phyloP scores from a whole-genome alignment of 2,329 filamentous ascomycete genomes.

The Parascedosporium putredinis region DNA sequence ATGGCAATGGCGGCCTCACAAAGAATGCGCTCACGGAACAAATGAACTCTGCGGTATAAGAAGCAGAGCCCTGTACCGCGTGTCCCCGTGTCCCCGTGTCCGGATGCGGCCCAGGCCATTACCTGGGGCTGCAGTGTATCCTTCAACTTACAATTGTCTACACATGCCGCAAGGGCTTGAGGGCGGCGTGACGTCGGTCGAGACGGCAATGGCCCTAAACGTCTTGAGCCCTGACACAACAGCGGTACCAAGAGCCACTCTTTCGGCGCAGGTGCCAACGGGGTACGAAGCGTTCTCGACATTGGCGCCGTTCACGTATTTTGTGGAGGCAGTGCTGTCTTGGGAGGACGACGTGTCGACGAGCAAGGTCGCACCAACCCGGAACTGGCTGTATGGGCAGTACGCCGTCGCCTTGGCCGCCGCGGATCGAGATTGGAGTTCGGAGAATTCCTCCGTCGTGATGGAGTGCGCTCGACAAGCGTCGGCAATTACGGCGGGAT shows the following conservation, averaged over 20 bases:
- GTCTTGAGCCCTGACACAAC: slow-evolving; percentile 46
- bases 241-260: slow-evolving; percentile 76
- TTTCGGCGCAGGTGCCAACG: slow-evolving; percentile 90
- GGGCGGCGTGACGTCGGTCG: slow-evolving; percentile 63
- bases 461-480: slow-evolving; percentile 33
- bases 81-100: too few species aligned
- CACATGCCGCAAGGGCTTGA: slow-evolving; percentile 91
- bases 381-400: slow-evolving; percentile 89
- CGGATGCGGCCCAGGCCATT: too few species aligned
- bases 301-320: slow-evolving; percentile 66
- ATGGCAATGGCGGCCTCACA: too few species aligned
- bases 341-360: slow-evolving; percentile 28
- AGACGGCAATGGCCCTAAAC: slow-evolving; percentile 75
- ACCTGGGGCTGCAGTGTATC: too few species aligned
- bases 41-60: too few species aligned
- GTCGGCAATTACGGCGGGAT: slow-evolving; percentile 17
- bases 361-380: slow-evolving; percentile 75
- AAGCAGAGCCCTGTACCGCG: too few species aligned
- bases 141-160: slow-evolving; percentile 71
- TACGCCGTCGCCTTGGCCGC: slow-evolving; percentile 72
- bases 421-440: slow-evolving; percentile 51
- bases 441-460: slow-evolving; percentile 50
- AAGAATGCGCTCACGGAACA: too few species aligned
- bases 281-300: slow-evolving; percentile 91
- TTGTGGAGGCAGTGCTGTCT: slow-evolving; percentile 11